Conservation (phyloP, 1,284 basidiomycete species). For the Sporisorium exsertum region DNA sequence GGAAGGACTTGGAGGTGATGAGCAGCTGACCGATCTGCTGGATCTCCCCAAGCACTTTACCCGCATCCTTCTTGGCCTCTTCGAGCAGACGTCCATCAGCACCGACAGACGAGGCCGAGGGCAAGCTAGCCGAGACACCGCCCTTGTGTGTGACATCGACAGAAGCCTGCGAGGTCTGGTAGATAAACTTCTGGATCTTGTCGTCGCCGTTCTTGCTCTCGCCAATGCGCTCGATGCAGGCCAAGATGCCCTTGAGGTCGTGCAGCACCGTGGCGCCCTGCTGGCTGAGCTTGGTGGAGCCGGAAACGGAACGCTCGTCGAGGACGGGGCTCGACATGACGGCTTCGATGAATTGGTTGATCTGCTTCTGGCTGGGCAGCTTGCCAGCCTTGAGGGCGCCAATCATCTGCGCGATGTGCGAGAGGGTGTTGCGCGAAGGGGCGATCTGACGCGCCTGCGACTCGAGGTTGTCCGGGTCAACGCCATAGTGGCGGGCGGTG, state of each 20-base stretch:
- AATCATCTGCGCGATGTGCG: slow-evolving; percentile 47
- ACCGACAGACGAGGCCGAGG: slow-evolving; percentile 44
- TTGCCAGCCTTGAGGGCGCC: slow-evolving; percentile 56
- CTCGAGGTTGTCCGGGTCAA: slow-evolving; percentile 46
- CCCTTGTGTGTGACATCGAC: slow-evolving; percentile 51
- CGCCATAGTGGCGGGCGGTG: slow-evolving; percentile 41
- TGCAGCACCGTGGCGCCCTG: slow-evolving; percentile 46
- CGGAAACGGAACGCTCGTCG: slow-evolving; percentile 45
- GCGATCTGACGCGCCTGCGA: slow-evolving; percentile 31
- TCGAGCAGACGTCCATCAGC: slow-evolving; percentile 66
- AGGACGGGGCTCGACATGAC: slow-evolving; percentile 53
- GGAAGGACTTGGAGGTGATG: slow-evolving; percentile 70
- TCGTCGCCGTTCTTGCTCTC: slow-evolving; percentile 67
- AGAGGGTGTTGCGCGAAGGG: slow-evolving; percentile 45
- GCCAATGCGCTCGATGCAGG: slow-evolving; percentile 53
- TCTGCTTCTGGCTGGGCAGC: slow-evolving; percentile 51
- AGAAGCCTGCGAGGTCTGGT: slow-evolving; percentile 64
- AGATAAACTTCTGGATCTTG: slow-evolving; percentile 71
- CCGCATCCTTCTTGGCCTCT: slow-evolving; percentile 66
- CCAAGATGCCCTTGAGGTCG: slow-evolving; percentile 56
- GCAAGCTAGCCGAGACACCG: slow-evolving; percentile 29
- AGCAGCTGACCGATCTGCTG: slow-evolving; percentile 70
- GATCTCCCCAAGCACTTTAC: slow-evolving; percentile 69
- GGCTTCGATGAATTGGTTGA: slow-evolving; percentile 47
- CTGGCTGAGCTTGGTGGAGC: slow-evolving; percentile 52